A percentile compares a stretch with the other conserved stretches of the same genome.
Conservation (phyloP, 2,329 filamentous ascomycete genomes). For the Pseudovirgaria hyperparasitica region DNA sequence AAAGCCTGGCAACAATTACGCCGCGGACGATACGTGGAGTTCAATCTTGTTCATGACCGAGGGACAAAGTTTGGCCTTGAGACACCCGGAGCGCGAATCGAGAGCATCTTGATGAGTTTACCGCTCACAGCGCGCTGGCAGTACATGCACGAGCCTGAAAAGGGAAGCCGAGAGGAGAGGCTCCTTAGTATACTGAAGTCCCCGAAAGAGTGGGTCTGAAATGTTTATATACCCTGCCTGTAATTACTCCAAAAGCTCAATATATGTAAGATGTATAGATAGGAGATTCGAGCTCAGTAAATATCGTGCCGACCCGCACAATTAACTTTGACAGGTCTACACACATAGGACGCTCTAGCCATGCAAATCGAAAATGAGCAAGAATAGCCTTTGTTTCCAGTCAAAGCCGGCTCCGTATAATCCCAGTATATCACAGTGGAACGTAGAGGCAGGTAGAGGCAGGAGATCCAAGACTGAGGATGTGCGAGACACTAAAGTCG, state of each 20-base stretch:
- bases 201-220: slow-evolving; percentile 49
- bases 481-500: too few species aligned
- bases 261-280: too few species aligned
- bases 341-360: too few species aligned
- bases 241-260: not conserved
- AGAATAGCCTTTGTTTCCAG: too few species aligned
- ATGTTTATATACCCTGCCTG: not conserved
- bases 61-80: slow-evolving; percentile 91
- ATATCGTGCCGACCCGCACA: too few species aligned
- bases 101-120: slow-evolving; percentile 96
- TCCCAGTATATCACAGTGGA: too few species aligned
- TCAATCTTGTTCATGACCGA: slow-evolving; percentile 93
- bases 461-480: too few species aligned
- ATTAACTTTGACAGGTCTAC: too few species aligned
- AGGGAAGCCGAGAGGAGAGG: slow-evolving; percentile 63
- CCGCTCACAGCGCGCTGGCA: slow-evolving; percentile 87
- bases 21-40: slow-evolving; percentile 92
- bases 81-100: slow-evolving; percentile 79
- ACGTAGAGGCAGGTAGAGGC: too few species aligned
- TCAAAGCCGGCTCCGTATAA: too few species aligned
- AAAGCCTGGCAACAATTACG: slow-evolving; percentile 96
- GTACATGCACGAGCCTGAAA: slow-evolving; percentile 83
- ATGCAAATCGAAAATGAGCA: too few species aligned
- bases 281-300: too few species aligned
- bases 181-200: slow-evolving; percentile 59